Base-by-base conservation (phyloP, 176 grass and related monocot species). In the Triticum timopheevii region DNA sequence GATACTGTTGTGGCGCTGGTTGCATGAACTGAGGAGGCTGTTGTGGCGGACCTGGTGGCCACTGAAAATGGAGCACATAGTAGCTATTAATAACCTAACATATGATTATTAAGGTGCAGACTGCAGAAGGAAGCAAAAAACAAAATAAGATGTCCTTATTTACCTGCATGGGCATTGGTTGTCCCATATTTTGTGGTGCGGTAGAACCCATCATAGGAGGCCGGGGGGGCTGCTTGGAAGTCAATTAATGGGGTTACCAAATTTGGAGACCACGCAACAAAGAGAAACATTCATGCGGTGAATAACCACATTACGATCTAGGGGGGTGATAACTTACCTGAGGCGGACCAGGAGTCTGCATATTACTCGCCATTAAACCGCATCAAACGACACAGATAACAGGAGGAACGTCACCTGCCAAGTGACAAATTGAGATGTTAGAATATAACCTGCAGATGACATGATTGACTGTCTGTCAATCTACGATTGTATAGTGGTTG, bases 161-260 rank as follows among this genome's bases (percentile, higher is more conserved):
- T 85, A 99, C 97, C 97, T 94, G 97, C 89, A 96, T 93, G n/a
- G 86, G 82, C 80, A 96, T 94, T 56, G 90, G 97, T 30, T 92
- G 88, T 73, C 87, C 94, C 79, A 92, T 86, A 90, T 96, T 96
- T 93, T 96, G 75, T 74, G 89, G 97, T 50, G 79, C 78, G 20
- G 47, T 65, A 66, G 89, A 89, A 44, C 90, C 87, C 78, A 91
- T 81, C 61, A 88, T 88, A 84, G 92, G 84, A 90, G 96, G 93
- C 83, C 91, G 92, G 54, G 86, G 89, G 33, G 87, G 95, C 95
- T 98, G 89, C 73, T 78, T 68, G 33, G 22, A 83, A 73, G 76
- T 64, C 33, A 82, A 52, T 63, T 80, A 84, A 80, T 36, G 69
- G 42, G 16, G 36, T 86, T 81, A 66, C 24, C 42, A 61, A 8